Conservation (phyloP, 805 yeast genomes). For the Metschnikowia santaceciliae region DNA sequence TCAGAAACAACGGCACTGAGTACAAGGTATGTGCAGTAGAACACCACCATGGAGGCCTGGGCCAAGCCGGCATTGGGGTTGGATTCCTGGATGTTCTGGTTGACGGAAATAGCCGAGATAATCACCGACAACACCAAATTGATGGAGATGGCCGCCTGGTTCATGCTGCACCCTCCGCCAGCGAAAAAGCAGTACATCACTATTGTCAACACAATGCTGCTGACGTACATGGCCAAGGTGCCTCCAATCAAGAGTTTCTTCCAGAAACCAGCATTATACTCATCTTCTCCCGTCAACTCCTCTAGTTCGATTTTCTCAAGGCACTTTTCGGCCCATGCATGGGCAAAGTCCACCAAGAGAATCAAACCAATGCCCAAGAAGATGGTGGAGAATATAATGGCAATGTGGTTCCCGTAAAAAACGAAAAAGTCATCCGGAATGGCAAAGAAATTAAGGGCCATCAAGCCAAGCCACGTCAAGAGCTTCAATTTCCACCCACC, state of each 20-base stretch:
- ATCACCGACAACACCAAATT: constrained; percentile 64
- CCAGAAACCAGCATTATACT: constrained; percentile 61
- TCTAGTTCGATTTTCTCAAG: constrained; percentile 85
- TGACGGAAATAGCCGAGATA: constrained; percentile 67
- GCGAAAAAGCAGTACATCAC: constrained; percentile 84
- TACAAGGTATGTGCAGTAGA: constrained; percentile 87
- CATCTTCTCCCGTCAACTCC: constrained; percentile 47
- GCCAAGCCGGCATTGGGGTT: constrained; percentile 96
- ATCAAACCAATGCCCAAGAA: constrained; percentile 89
- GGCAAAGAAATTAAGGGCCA: constrained; percentile 58
- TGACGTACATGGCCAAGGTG: constrained; percentile 78
- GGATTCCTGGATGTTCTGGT: constrained; percentile 81
- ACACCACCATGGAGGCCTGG: constrained; percentile 92
- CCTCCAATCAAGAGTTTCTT: constrained; percentile 78
- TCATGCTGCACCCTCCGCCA: constrained; percentile 77
- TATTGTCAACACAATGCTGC: constrained; percentile 66
- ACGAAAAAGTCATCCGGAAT: constrained; percentile 86
- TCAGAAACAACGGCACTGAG: constrained; percentile 93
- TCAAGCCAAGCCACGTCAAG: constrained; percentile 51
- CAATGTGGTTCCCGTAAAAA: constrained; percentile 86
- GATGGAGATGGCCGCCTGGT: constrained; percentile 78
- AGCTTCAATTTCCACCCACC: constrained; percentile 87
- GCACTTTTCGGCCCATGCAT: constrained; percentile 97
- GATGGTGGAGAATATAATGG: constrained; percentile 76
- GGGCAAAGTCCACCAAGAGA: constrained; percentile 92